Percentiles rank a stretch among this genome's conserved stretches.
Conservation (phyloP, 1,284 basidiomycete species). For the Phellinidium pouzarii region DNA sequence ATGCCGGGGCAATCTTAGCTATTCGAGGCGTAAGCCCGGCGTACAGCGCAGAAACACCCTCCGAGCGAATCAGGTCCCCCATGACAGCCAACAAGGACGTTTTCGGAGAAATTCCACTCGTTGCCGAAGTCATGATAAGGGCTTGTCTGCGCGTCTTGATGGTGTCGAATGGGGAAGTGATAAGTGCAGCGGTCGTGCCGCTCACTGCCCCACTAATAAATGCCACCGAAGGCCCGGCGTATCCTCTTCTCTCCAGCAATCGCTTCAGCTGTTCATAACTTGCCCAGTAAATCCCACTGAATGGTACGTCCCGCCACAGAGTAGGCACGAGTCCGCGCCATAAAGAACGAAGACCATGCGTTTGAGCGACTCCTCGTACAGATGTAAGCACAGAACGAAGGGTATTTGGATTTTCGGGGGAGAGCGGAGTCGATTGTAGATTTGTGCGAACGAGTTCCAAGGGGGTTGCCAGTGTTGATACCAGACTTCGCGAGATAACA, state of each 20-base stretch:
- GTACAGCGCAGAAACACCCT: constrained; percentile 77
- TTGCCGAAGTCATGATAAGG: constrained; percentile 48
- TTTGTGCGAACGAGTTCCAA: constrained; percentile 93
- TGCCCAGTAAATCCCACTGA: constrained; percentile 91
- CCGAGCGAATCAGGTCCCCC: constrained; percentile 65
- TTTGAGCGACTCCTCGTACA: constrained; percentile 52
- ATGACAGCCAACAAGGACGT: constrained; percentile 57
- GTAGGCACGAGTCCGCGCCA: constrained; percentile 92
- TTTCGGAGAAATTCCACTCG: constrained; percentile 28
- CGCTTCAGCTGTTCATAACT: constrained; percentile 66
- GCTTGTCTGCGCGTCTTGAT: constrained; percentile 91
- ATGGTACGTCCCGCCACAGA: constrained; percentile 95
- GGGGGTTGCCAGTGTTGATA: constrained; percentile 81
- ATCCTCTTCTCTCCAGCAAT: constrained; percentile 42
- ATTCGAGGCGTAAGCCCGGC: constrained; percentile 84
- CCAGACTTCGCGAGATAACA: constrained; percentile 72
- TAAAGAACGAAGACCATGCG: constrained; percentile 64
- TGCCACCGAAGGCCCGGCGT: constrained; percentile 63
- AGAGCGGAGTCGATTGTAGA: constrained; percentile 79
- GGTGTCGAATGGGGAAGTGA: constrained; percentile 95
- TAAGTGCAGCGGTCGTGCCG: constrained; percentile 76
- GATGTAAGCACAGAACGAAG: constrained; percentile 62
- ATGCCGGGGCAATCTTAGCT: constrained; percentile 97
- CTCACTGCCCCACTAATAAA: constrained; percentile 81
- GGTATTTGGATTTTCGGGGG: constrained; percentile 63